Evolutionary conservation across 140 eudicot genomes (phyloP).

Genomic region (Ambrosia hybrid): DNA sequence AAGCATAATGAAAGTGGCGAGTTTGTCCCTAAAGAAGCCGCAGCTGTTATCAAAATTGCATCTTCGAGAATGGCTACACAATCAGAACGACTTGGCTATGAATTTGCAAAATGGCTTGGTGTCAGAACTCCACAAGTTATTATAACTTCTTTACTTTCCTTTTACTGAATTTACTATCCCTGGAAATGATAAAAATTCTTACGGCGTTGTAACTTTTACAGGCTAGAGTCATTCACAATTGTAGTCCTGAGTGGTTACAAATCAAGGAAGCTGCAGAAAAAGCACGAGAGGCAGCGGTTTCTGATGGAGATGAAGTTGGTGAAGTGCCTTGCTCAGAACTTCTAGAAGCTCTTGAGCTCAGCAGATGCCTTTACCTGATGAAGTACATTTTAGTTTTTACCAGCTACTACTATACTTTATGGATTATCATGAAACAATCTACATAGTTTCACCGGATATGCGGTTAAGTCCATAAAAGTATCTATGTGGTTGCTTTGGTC

Average conservation of each 20-base stretch:
- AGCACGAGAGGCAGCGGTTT: constrained; percentile 65
- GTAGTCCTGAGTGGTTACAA: constrained; percentile 86
- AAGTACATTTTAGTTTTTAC: constrained; percentile 39
- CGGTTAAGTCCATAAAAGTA: too few species aligned
- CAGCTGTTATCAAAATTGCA: constrained; percentile 86
- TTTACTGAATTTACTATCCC: constrained; percentile 14
- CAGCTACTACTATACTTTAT: not conserved
- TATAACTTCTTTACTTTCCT: constrained; percentile 38
- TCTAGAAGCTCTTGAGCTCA: constrained; percentile 95
- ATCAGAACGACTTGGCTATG: constrained; percentile 95
- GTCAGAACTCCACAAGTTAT: constrained; percentile 89
- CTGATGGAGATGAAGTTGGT: constrained; percentile 89
- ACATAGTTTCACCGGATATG: too few species aligned
- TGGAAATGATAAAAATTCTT: constrained; percentile 12
- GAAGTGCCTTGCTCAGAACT: constrained; percentile 94
- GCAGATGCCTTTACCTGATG: constrained; percentile 88
- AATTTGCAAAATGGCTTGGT: constrained; percentile 96
- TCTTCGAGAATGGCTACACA: constrained; percentile 99
- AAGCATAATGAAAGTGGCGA: constrained; percentile 58
- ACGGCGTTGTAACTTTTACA: constrained; percentile 30
- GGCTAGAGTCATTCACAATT: constrained; percentile 92
- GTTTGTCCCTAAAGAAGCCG: constrained; percentile 70
- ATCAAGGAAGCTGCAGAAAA: constrained; percentile 94
- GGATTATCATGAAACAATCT: too few species aligned
- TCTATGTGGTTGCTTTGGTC: too few species aligned